Evolutionary conservation across 257 asterid species (phyloP).

Genomic region (Ehretia macrophylla): DNA sequence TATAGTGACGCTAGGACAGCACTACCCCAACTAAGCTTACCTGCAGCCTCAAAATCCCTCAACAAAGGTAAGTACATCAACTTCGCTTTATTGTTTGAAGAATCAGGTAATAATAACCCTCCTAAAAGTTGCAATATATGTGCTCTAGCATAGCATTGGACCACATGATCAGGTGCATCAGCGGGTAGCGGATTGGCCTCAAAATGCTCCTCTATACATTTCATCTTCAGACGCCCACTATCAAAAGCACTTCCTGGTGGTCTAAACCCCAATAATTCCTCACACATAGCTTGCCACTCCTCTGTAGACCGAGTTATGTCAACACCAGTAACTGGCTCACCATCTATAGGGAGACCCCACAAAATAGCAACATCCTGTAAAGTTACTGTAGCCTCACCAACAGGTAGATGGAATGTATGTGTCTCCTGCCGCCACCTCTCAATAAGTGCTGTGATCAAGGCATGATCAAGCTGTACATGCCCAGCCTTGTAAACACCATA

Average conservation of each 20-base stretch:
- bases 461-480: slow-evolving; percentile 75
- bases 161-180: slow-evolving; percentile 54
- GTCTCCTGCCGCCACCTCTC: slow-evolving; percentile 89
- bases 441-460: slow-evolving; percentile 68
- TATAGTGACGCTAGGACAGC: slow-evolving; percentile 71
- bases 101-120: slow-evolving; percentile 66
- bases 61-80: slow-evolving; percentile 76
- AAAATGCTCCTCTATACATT: slow-evolving; percentile 62
- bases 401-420: slow-evolving; percentile 76
- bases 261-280: slow-evolving; percentile 61
- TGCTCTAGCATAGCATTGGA: slow-evolving; percentile 61
- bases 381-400: slow-evolving; percentile 72
- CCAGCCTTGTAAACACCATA: slow-evolving; percentile 82
- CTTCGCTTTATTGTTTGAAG: slow-evolving; percentile 78
- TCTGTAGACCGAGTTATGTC: slow-evolving; percentile 68
- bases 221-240: slow-evolving; percentile 67
- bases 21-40: slow-evolving; percentile 69
- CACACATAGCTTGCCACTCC: slow-evolving; percentile 75
- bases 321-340: slow-evolving; percentile 67
- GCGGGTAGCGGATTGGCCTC: slow-evolving; percentile 51
- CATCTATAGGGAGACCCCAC: slow-evolving; percentile 80
- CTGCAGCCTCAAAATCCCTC: slow-evolving; percentile 65
- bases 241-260: slow-evolving; percentile 67
- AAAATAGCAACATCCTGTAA: slow-evolving; percentile 63
- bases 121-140: slow-evolving; percentile 77